Conservation (phyloP, 169 alveolate genomes). For the Toxoplasma gondii region DNA sequence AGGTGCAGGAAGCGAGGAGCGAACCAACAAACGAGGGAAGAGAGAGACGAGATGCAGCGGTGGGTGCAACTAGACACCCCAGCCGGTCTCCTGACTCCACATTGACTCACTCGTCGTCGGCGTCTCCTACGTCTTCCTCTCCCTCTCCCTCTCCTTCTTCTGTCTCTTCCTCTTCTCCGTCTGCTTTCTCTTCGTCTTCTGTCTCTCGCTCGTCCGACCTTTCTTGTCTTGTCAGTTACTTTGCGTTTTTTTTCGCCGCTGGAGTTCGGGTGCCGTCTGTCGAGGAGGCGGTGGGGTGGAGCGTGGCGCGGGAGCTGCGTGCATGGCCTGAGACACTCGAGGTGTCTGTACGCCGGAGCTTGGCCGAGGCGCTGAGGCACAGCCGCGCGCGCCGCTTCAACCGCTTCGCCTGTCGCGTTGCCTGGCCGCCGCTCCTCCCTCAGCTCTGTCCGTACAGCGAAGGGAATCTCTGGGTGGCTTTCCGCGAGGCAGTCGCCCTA, state of each 20-base stretch:
- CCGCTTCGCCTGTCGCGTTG: slow-evolving; percentile 31
- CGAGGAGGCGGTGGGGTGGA: slow-evolving; percentile 31
- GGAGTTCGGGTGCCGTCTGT: slow-evolving; percentile 13
- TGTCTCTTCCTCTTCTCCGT: not conserved
- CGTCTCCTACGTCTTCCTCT: not conserved
- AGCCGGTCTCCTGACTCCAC: not conserved
- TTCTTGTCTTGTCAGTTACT: not conserved
- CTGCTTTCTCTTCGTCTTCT: not conserved
- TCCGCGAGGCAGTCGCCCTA: not conserved
- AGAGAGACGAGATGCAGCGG: not conserved
- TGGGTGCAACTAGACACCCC: not conserved
- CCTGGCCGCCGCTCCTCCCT: slow-evolving; percentile 39
- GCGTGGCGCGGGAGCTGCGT: slow-evolving; percentile 27
- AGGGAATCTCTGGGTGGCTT: not conserved
- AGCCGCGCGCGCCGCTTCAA: slow-evolving; percentile 36
- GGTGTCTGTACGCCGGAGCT: not conserved
- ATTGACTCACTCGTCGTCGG: not conserved
- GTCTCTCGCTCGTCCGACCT: not conserved
- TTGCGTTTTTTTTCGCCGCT: not conserved
- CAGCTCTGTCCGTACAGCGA: slow-evolving; percentile 41
- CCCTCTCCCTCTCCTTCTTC: not conserved
- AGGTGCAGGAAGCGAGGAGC: slow-evolving; percentile 1
- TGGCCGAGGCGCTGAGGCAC: not conserved
- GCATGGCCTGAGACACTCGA: not conserved
- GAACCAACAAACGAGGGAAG: not conserved